A percentile compares a stretch with the other conserved stretches of the same genome.
phyloP scores from a whole-genome alignment of 2,329 filamentous ascomycete genomes.

The Aureobasidium sp. region DNA sequence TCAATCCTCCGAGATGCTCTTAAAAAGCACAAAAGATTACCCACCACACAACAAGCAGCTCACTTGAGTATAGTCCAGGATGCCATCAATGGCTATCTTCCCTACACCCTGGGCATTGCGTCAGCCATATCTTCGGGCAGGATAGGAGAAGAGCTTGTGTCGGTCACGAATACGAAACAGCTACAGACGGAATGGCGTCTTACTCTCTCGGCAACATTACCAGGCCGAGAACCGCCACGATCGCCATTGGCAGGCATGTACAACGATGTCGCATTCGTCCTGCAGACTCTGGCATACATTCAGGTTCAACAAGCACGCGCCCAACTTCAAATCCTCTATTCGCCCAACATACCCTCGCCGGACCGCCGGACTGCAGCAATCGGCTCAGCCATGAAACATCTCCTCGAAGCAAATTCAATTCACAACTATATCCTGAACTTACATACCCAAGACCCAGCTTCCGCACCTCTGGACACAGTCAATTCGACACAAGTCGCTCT shows the following conservation, averaged over 20 bases:
- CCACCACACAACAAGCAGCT: slow-evolving; percentile 58
- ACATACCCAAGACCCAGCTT: slow-evolving; percentile 18
- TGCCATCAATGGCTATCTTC: slow-evolving; percentile 68
- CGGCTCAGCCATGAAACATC: slow-evolving; percentile 63
- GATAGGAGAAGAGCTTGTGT: slow-evolving; percentile 54
- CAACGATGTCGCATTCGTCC: slow-evolving; percentile 71
- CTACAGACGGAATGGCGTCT: slow-evolving; percentile 75
- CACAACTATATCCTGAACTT: slow-evolving; percentile 57
- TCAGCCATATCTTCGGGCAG: slow-evolving; percentile 34
- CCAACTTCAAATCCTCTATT: slow-evolving; percentile 65
- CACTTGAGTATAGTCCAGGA: slow-evolving; percentile 63
- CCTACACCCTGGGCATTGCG: slow-evolving; percentile 73
- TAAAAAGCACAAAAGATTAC: slow-evolving; percentile 84
- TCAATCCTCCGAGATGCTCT: slow-evolving; percentile 74
- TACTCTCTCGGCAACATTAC: slow-evolving; percentile 59
- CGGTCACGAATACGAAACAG: slow-evolving; percentile 46
- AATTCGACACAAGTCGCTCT: slow-evolving; percentile 37
- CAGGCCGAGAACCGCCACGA: slow-evolving; percentile 57
- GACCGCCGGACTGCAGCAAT: slow-evolving; percentile 65
- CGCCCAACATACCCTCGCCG: slow-evolving; percentile 43
- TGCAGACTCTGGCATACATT: slow-evolving; percentile 69
- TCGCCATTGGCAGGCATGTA: slow-evolving; percentile 65
- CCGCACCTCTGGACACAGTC: slow-evolving; percentile 31
- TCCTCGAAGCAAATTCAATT: slow-evolving; percentile 71
- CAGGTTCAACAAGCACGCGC: slow-evolving; percentile 65